Evolutionary conservation across 805 yeast genomes (phyloP), one percentile per base, ranked within the genome.

Genomic region (Komagataella ulmi): DNA sequence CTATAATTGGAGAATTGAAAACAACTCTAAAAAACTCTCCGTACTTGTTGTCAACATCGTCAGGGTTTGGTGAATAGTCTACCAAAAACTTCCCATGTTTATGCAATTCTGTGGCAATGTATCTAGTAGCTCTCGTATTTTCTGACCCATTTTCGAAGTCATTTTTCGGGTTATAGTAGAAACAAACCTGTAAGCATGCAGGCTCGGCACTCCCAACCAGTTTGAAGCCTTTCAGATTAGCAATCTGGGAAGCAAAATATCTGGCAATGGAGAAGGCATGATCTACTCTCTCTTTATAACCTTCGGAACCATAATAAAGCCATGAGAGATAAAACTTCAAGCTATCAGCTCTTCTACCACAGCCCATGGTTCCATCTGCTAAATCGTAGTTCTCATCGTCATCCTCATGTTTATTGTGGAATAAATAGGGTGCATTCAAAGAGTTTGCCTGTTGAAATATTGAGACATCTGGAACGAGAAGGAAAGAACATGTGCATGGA

Each of bases 301-400:
- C 96, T 44, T 64, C 58, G 3, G 69, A 65, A 3, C 96, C 96
- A 59, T 82, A 88, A 70, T 83, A 88, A 53, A 82, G 69, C 96
- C 96, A 87, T 1, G 85, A 80, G 61, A 88, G 63, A 63, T 83
- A 87, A 59, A 88, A 72, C 65, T 87, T 87, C 63, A 87, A 68
- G 3, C 91, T 77, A 63, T 88, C 96, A 0, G 93, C 80, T 51
- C 96, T 74, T 57, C 96, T 77, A 12, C 96, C 96, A 63, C 96
- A 87, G 7, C 95, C 95, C 90, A 88, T 82, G 2, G 96, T 88
- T 12, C 93, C 95, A 63, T 85, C 91, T 0, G 91, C 96, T 52
- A 87, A 74, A 58, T 87, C 96, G 60, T 71, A 84, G 63, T 75
- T 71, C 51, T 73, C 77, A 23, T 76, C 84, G 14, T 30, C 40